Evolutionary conservation across 1,284 basidiomycete genomes (phyloP), one percentile per base, ranked within the genome.

Genomic region (Xerocomus nothofagi): DNA sequence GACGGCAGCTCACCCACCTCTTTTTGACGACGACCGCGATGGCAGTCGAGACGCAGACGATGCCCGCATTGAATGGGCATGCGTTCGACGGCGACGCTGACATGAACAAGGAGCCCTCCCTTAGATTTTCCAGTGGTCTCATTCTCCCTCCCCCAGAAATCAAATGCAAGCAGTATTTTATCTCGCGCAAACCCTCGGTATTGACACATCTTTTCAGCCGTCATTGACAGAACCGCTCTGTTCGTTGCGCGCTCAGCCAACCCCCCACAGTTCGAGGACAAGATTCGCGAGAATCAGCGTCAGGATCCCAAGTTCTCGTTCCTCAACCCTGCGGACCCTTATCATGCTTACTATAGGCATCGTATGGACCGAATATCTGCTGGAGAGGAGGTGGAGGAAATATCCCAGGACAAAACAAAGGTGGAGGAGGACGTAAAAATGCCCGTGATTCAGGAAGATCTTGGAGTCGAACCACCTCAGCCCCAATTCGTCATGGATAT

Each of bases 261-360:
- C 61, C 92, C 93, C 3, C 79, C 82, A 12, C 83, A 88, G 59
- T 93, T 98, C 62, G 95, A 98, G 73, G 91, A 93, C 69, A 95
- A 95, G 76, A 93, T 98, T 68, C 84, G 93, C 61, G 92, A 96
- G 73, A 86, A 88, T 64, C 93, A 95, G 71, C 91, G 92, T 73
- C 82, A 85, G 56, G 94, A 98, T 76, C 91, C 93, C 56, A 93
- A 96, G 72, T 98, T 98, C 78, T 91, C 93, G 49, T 98, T 98
- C 77, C 80, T 98, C 69, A 93, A 94, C 73, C 83, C 88, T 52
- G 84, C 85, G 50, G 95, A 98, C 77, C 92, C 95, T 60, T 98
- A 96, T 75, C 91, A 98, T 84, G 89, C 90, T 56, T 98, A 98
- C 75, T 98, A 98, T 70, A 84, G 88, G 65, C 85, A 94, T 75